A percentile compares a stretch with the other conserved stretches of the same genome.
Conservation (phyloP, 495 filamentous ascomycete species). For the Sporormia fimetaria region DNA sequence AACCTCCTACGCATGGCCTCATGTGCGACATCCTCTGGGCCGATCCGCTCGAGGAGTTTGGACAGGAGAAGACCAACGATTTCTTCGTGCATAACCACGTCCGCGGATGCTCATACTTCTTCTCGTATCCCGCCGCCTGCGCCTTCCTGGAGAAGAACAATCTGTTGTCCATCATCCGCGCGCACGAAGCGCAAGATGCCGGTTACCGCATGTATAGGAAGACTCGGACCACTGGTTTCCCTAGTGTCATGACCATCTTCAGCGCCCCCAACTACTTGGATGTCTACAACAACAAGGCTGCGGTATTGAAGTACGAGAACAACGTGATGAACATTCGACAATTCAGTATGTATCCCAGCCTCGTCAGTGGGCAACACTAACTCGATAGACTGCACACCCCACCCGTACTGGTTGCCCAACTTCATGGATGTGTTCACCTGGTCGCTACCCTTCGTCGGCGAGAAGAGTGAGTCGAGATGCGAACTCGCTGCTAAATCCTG, state of each 20-base stretch:
- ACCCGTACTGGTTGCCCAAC: conserved; percentile 98
- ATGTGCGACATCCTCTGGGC: conserved; percentile 99
- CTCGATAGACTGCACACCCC: conserved; percentile 69
- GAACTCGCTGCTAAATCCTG: background rate
- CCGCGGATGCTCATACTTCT: conserved; percentile 97
- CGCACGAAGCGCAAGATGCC: conserved; percentile 98
- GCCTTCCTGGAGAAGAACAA: conserved; percentile 98
- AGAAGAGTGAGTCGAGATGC: conserved; percentile 51
- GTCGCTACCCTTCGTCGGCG: conserved; percentile 96
- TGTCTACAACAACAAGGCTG: conserved; percentile 99
- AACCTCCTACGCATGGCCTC: conserved; percentile 90
- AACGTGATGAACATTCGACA: conserved; percentile 99
- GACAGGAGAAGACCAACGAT: conserved; percentile 93
- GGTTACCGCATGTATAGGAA: conserved; percentile 99
- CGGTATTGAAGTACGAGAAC: conserved; percentile 97
- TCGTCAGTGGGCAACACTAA: background rate
- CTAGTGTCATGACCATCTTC: conserved; percentile 99
- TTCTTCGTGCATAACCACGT: conserved; percentile 98
- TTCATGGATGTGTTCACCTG: conserved; percentile 99
- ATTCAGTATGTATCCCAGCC: conserved; percentile 48
- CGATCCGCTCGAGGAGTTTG: conserved; percentile 97
- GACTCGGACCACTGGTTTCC: conserved; percentile 94
- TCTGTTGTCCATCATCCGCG: conserved; percentile 89
- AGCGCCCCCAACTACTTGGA: conserved; percentile 97
- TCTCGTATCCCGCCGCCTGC: conserved; percentile 97